phyloP scores from a whole-genome alignment of 352 stramenopile genomes.

The Globisporangium splendens region DNA sequence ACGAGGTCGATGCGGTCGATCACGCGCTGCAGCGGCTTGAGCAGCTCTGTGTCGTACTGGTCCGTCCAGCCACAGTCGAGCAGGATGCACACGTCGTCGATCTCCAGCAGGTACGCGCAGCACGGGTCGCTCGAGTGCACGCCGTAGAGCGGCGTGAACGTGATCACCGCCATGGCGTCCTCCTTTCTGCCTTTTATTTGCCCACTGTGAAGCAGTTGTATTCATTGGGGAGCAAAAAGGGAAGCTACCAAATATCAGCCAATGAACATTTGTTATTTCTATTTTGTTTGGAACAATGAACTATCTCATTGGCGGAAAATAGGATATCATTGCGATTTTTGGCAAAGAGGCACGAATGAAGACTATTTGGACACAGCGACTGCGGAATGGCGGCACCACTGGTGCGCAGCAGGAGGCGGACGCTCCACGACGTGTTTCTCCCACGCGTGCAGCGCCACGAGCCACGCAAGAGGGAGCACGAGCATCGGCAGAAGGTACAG shows the following conservation, averaged over 20 bases:
- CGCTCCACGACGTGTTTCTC: slow-evolving; percentile 20
- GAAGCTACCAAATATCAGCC: neutral
- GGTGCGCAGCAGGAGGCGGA: slow-evolving; percentile 6
- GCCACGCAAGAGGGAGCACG: slow-evolving; percentile 40
- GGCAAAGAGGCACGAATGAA: too few species aligned
- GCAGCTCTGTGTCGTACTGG: slow-evolving; percentile 79
- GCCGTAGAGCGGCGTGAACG: slow-evolving; percentile 88
- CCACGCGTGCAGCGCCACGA: slow-evolving; percentile 44
- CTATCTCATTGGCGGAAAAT: slow-evolving; percentile 12
- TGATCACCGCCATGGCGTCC: slow-evolving; percentile 83
- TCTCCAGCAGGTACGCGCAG: slow-evolving; percentile 87
- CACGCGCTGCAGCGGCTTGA: slow-evolving; percentile 80
- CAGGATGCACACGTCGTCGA: slow-evolving; percentile 90
- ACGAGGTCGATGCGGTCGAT: slow-evolving; percentile 86
- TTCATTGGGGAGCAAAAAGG: neutral
- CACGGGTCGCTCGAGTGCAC: slow-evolving; percentile 77
- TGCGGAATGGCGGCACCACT: neutral
- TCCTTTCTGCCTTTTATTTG: neutral
- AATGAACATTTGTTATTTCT: neutral
- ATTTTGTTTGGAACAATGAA: neutral
- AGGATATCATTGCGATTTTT: too few species aligned
- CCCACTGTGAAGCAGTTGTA: too few species aligned
- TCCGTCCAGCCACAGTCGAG: slow-evolving; percentile 91
- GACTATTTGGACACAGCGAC: too few species aligned
- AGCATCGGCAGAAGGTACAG: slow-evolving; percentile 45